phyloP scores from a whole-genome alignment of 345 rosid genomes.

The Aquilaria yunnanensis region DNA sequence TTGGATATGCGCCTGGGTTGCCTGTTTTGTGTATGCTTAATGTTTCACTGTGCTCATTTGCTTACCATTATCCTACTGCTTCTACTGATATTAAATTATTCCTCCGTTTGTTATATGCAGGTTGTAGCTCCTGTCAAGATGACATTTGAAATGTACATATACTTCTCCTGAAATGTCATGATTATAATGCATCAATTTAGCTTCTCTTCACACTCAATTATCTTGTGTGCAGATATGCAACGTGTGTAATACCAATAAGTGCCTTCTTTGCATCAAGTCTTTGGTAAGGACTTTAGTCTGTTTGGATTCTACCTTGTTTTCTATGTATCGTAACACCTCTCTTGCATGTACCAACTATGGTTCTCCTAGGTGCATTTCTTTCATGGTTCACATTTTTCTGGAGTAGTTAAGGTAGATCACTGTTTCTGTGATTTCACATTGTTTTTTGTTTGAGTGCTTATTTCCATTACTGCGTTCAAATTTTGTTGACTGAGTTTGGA shows the following conservation, averaged over 20 bases:
- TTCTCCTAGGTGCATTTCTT: background rate
- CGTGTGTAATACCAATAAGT: slow-evolving; percentile 90
- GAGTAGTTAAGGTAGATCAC: too few species aligned
- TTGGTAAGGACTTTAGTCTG: slow-evolving; percentile 51
- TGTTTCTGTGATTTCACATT: background rate
- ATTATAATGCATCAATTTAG: background rate
- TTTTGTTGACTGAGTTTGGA: slow-evolving; percentile 1
- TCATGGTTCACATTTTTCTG: too few species aligned
- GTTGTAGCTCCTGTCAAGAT: slow-evolving; percentile 93
- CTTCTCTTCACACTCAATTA: slow-evolving; percentile 13
- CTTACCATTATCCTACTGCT: background rate
- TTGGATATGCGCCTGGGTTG: too few species aligned
- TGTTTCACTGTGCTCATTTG: background rate
- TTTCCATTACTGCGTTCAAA: too few species aligned
- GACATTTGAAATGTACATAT: slow-evolving; percentile 88
- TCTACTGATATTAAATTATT: slow-evolving; percentile 8
- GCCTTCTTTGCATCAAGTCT: slow-evolving; percentile 98
- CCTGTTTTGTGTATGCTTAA: too few species aligned
- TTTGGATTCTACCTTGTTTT: slow-evolving; percentile 5
- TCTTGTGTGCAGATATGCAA: slow-evolving; percentile 60
- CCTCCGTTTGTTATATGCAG: slow-evolving; percentile 37
- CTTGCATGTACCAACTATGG: background rate
- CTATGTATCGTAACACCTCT: background rate
- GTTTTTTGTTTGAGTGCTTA: too few species aligned
- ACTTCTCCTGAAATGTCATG: background rate